These are phyloP conservation scores for Ilyonectria robusta DNA, from an alignment of 2,329 filamentous ascomycete species.

Conservation along the genomic window DNA sequence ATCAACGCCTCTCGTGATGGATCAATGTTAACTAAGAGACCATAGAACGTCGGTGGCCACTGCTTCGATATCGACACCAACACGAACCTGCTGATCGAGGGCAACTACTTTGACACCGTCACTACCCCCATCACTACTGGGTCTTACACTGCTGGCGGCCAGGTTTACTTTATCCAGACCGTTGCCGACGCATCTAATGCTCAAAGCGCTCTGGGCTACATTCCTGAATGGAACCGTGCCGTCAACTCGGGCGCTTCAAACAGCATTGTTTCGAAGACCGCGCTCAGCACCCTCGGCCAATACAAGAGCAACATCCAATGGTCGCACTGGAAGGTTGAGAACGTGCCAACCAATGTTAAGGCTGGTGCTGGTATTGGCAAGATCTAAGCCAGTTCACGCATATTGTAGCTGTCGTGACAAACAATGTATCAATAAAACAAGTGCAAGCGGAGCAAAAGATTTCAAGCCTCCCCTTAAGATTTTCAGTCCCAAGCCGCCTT, in stretches of 20 bases:
- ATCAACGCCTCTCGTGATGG: not conserved
- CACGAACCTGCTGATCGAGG: constrained; percentile 65
- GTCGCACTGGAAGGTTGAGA: constrained; percentile 37
- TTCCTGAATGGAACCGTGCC: constrained; percentile 44
- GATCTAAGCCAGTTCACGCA: not conserved
- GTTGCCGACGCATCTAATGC: constrained; percentile 31
- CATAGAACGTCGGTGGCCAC: constrained; percentile 60
- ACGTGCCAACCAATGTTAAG: constrained; percentile 42
- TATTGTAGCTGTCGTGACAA: too few relatives aligned
- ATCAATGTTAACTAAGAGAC: not conserved
- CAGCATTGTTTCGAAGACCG: constrained; percentile 19
- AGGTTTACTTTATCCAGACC: constrained; percentile 32
- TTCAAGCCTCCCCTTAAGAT: too few relatives aligned
- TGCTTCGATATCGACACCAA: constrained; percentile 65
- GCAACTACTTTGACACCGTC: constrained; percentile 70
- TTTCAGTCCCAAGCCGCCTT: too few relatives aligned
- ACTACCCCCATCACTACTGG: constrained; percentile 46
- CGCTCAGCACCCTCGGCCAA: constrained; percentile 34
- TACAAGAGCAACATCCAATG: constrained; percentile 40
- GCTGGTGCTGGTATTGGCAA: constrained; percentile 45
- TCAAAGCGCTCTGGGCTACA: constrained; percentile 38
- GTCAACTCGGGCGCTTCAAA: constrained; percentile 1
- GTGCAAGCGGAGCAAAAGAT: too few relatives aligned
- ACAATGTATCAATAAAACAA: too few relatives aligned
- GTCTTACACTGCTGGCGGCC: constrained; percentile 29